Conservation (phyloP, 1,284 basidiomycete genomes). For the Ustilago cynodontis region DNA sequence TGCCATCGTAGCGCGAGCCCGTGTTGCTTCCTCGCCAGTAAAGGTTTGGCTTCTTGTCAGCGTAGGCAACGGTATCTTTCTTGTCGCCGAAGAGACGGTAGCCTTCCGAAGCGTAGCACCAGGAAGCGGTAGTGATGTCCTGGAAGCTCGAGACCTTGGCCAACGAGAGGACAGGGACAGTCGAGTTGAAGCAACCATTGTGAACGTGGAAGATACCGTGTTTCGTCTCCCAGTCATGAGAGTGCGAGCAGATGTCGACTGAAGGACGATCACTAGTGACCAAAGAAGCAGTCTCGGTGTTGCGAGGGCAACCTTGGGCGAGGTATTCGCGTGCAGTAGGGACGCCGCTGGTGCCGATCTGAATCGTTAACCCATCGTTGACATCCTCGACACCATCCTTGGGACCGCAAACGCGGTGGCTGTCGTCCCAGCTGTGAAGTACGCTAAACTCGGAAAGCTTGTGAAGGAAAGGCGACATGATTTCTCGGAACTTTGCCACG, state of each 20-base stretch:
- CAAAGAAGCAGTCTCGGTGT: constrained; percentile 9
- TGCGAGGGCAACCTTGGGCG: constrained; percentile 17
- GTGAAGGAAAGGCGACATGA: constrained; percentile 28
- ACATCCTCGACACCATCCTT: constrained; percentile 13
- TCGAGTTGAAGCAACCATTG: constrained; percentile 22
- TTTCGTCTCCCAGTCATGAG: constrained; percentile 12
- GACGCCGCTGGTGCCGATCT: neutral
- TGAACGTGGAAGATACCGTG: constrained; percentile 22
- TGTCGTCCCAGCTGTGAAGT: constrained; percentile 36
- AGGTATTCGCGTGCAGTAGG: constrained; percentile 7
- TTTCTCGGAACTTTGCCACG: neutral
- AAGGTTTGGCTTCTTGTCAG: constrained; percentile 29
- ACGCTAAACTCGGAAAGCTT: constrained; percentile 27
- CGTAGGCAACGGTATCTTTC: constrained; percentile 22
- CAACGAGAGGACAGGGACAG: constrained; percentile 23
- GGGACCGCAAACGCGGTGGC: constrained; percentile 25
- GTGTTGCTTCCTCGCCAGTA: constrained; percentile 43
- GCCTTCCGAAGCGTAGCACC: constrained; percentile 20
- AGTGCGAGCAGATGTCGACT: constrained; percentile 25
- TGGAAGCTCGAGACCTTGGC: constrained; percentile 27
- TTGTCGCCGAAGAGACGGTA: constrained; percentile 19
- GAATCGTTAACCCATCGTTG: neutral
- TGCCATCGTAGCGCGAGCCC: neutral
- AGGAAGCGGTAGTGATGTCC: constrained; percentile 38
- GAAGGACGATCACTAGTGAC: constrained; percentile 31